These are phyloP conservation scores for Pilobolus umbonatus DNA, from an alignment of 192 early-diverging fungal genomes.

Conservation along the genomic window DNA sequence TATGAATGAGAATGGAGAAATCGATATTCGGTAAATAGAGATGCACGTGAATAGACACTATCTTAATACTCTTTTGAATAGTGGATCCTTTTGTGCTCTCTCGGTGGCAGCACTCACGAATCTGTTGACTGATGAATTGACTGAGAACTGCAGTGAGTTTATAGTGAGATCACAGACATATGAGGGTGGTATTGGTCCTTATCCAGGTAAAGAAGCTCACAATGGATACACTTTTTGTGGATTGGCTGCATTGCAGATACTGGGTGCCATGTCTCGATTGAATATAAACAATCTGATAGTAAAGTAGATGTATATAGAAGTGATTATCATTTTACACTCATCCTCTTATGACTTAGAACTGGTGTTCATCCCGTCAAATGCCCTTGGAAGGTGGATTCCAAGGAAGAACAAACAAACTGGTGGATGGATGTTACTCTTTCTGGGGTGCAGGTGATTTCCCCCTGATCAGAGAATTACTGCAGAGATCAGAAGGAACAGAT, in stretches of 20 bases:
- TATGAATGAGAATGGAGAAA: conserved; percentile 90
- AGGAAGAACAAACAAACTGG: conserved; percentile 94
- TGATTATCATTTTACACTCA: not conserved
- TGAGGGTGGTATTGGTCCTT: conserved; percentile 87
- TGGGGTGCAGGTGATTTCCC: conserved; percentile 87
- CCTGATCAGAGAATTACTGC: conserved; percentile 52
- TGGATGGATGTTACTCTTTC: conserved; percentile 98
- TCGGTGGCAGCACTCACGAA: conserved; percentile 74
- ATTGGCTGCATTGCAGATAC: conserved; percentile 77
- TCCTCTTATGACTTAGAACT: conserved; percentile 41
- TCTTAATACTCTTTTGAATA: too few relatives aligned
- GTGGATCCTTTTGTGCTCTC: conserved; percentile 87
- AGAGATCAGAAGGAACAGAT: conserved; percentile 12
- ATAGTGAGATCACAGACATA: conserved; percentile 81
- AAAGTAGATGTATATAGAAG: conserved; percentile 11
- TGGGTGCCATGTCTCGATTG: conserved; percentile 61
- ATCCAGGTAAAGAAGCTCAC: conserved; percentile 86
- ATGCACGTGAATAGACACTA: not conserved
- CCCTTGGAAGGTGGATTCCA: conserved; percentile 91
- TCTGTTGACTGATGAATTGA: conserved; percentile 77
- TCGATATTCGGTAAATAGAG: conserved; percentile 79
- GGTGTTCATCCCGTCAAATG: conserved; percentile 81
- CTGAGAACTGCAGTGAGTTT: conserved; percentile 58
- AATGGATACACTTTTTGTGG: conserved; percentile 96
- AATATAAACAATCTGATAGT: conserved; percentile 57